Base-by-base conservation (phyloP, 805 yeast species). In the Torulaspora indica region DNA sequence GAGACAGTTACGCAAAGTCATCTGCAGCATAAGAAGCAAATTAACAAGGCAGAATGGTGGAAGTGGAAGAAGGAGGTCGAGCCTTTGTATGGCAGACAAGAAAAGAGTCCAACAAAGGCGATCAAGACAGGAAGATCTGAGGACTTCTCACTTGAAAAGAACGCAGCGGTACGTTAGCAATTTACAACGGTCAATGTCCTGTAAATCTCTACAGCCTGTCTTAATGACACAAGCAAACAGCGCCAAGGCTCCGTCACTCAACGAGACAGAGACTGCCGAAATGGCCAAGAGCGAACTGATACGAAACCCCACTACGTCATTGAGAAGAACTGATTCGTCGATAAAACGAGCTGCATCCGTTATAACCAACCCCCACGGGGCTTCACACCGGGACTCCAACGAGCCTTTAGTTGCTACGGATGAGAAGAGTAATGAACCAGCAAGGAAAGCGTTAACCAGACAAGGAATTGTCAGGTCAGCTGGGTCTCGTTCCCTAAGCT, bases 341-440 rank as follows among this genome's bases (percentile, higher is more conserved):
- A 64, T 65, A 15, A 63, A 61, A 46, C 55, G 69, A 44, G 69
- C 69, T 8, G 68, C 67, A 4, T 65, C 69, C 1, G 57, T 55
- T 1, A 52, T 64, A 24, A 60, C 58, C 8, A 43, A 60, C 2
- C 45, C 57, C 4, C 35, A 13, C 36, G 48, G 35, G 23, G 40
- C 40, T 14, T 31, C 29, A 8, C 30, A 23, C 24, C 9, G 10
- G 8, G 17, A 31, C 15, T 25, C 43, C 17, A 25, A 17, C 18
- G 29, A 28, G 13, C 8, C 42, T 9, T 27, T 14, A 5, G 22
- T 28, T 14, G 14, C 31, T 15, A 14, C 29, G 40, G 14, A 33
- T 18, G 24, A 24, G 22, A 14, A 40, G 40, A n/a, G 35, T 39
- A 9, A 22, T 35, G 12, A 31, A 15, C 13, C 18, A 30, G 22